Evolutionary conservation across 352 stramenopile genomes (phyloP).

Genomic region (Hyaloperonospora brassicae): DNA sequence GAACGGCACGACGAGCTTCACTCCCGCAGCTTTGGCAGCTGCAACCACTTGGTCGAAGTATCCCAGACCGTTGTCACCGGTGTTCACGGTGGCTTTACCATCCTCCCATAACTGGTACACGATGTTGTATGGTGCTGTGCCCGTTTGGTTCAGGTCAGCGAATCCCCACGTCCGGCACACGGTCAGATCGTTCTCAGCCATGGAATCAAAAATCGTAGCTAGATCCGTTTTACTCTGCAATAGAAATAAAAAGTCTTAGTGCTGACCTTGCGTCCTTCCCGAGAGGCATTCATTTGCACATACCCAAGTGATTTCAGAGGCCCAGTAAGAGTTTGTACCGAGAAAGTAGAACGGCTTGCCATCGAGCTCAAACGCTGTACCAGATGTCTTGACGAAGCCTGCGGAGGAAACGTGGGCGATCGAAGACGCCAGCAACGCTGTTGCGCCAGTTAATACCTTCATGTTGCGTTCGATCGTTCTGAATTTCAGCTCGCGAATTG

Average conservation of each 20-base stretch:
- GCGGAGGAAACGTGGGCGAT: constrained; percentile 7
- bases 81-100: constrained; percentile 25
- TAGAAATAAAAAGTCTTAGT: background rate
- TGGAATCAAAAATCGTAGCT: constrained; percentile 27
- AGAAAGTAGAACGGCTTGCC: constrained; percentile 28
- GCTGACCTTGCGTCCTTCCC: background rate
- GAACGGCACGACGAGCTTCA: constrained; percentile 30
- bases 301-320: constrained; percentile 25
- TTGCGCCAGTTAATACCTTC: too few relatives aligned
- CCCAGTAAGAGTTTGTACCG: constrained; percentile 30
- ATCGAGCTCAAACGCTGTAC: constrained; percentile 24
- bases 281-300: background rate
- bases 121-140: constrained; percentile 20
- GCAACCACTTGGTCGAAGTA: constrained; percentile 28
- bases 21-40: constrained; percentile 24
- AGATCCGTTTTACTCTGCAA: constrained; percentile 17
- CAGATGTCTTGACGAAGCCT: constrained; percentile 26
- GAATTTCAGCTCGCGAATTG: too few relatives aligned
- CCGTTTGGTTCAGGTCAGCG: constrained; percentile 13
- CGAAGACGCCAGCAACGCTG: constrained; percentile 7
- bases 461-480: too few relatives aligned
- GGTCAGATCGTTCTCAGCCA: constrained; percentile 24
- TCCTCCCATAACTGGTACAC: constrained; percentile 29
- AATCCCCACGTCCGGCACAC: constrained; percentile 27
- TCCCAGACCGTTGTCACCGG: constrained; percentile 20